Evolutionary conservation across 2,329 filamentous ascomycete genomes (phyloP).

Genomic region (Pseudocercospora musae): DNA sequence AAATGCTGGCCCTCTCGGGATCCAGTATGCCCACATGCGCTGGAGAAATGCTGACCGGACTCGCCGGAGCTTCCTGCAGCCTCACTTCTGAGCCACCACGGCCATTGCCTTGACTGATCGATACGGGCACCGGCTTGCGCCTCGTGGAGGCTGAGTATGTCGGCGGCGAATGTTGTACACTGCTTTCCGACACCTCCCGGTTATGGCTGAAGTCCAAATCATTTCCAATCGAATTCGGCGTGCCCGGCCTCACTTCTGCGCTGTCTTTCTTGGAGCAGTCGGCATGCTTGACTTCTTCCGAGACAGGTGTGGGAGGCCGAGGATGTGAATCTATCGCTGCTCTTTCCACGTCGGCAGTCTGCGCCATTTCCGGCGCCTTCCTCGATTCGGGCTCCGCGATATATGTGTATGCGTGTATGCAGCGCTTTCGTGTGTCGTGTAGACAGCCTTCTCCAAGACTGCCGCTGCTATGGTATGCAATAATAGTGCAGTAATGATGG

Average conservation of each 20-base stretch:
- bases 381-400: not conserved
- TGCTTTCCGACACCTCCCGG: slow-evolving; percentile 17
- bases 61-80: slow-evolving; percentile 33
- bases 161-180: slow-evolving; percentile 18
- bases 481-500: not conserved
- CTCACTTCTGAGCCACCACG: slow-evolving; percentile 28
- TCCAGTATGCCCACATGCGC: slow-evolving; percentile 29
- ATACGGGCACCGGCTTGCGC: slow-evolving; percentile 14
- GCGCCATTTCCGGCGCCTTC: slow-evolving; percentile 7
- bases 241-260: slow-evolving; percentile 9
- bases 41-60: slow-evolving; percentile 35
- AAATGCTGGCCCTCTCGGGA: slow-evolving; percentile 30
- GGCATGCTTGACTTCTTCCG: not conserved
- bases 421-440: not conserved
- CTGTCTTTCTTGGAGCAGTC: not conserved
- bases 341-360: slow-evolving; percentile 4
- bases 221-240: slow-evolving; percentile 8
- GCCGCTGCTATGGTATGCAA: not conserved
- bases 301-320: slow-evolving; percentile 8
- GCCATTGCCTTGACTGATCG: slow-evolving; percentile 1
- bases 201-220: slow-evolving; percentile 15
- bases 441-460: not conserved
- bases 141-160: slow-evolving; percentile 8
- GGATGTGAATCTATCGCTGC: slow-evolving; percentile 2
- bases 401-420: not conserved